phyloP scores from a whole-genome alignment of 768 basidiomycete genomes.

The Chalciporus piperatus region DNA sequence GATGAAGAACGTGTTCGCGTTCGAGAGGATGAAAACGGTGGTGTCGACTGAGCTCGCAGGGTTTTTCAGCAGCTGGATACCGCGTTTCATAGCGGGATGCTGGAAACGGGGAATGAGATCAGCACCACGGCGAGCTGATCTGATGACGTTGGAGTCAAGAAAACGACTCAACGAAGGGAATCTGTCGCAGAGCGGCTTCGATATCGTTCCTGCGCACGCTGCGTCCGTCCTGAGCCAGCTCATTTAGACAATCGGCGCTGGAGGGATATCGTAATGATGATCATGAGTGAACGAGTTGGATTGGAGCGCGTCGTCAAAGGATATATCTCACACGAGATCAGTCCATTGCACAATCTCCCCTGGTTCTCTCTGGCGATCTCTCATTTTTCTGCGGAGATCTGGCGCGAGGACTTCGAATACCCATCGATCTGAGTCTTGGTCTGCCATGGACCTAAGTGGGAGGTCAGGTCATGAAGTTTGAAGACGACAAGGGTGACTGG shows the following conservation, averaged over 20 bases:
- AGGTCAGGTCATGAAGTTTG: neutral
- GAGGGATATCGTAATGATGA: neutral
- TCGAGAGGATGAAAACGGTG: conserved; percentile 89
- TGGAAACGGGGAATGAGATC: conserved; percentile 30
- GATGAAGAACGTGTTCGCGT: conserved; percentile 92
- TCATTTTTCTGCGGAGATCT: conserved; percentile 78
- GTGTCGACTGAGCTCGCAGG: conserved; percentile 54
- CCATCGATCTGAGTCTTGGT: conserved; percentile 97
- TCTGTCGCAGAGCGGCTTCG: conserved; percentile 67
- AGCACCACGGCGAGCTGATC: neutral
- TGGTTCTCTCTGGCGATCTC: conserved; percentile 44
- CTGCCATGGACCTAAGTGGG: conserved; percentile 73
- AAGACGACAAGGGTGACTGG: conserved; percentile 27
- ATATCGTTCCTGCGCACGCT: conserved; percentile 75
- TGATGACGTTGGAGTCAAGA: neutral
- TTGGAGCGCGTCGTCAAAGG: neutral
- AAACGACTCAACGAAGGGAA: conserved; percentile 76
- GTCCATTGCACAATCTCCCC: conserved; percentile 78
- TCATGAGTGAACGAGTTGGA: neutral
- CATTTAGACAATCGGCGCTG: conserved; percentile 65
- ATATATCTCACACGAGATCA: conserved; percentile 76
- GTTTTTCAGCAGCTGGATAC: conserved; percentile 73
- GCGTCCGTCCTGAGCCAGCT: conserved; percentile 54
- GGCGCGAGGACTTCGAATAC: conserved; percentile 85
- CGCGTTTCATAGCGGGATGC: conserved; percentile 97